Evolutionary conservation across 1,139 yeast genomes (phyloP).

Genomic region (Debaryomyces sp.): DNA sequence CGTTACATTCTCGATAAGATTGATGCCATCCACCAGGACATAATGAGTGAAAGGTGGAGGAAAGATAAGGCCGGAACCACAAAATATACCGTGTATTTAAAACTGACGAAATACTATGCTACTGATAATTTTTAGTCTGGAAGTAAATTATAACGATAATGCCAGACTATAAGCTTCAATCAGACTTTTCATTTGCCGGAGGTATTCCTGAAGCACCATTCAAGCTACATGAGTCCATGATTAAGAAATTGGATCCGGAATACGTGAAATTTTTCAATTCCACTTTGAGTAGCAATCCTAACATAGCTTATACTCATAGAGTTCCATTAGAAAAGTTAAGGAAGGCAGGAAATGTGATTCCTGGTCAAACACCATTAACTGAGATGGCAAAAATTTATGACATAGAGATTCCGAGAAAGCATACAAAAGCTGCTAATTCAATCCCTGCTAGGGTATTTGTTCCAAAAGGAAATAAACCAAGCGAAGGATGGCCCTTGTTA

Average conservation of each 20-base stretch:
- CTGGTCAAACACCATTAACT: slow-evolving; percentile 40
- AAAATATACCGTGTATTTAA: background rate
- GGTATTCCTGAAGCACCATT: slow-evolving; percentile 28
- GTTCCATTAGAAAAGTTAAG: slow-evolving; percentile 38
- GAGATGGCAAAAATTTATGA: slow-evolving; percentile 33
- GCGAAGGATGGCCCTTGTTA: slow-evolving; percentile 46
- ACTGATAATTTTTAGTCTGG: background rate
- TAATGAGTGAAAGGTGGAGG: background rate
- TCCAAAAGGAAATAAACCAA: slow-evolving; percentile 40
- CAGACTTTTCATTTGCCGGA: slow-evolving; percentile 22
- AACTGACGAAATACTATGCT: background rate
- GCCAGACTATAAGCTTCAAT: slow-evolving; percentile 12
- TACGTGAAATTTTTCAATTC: slow-evolving; percentile 38
- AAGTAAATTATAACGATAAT: background rate
- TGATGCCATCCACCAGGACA: background rate
- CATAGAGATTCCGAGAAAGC: slow-evolving; percentile 37
- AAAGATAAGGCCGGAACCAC: background rate
- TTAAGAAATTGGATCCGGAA: slow-evolving; percentile 27
- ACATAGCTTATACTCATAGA: slow-evolving; percentile 44
- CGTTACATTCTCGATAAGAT: background rate
- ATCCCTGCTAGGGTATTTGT: slow-evolving; percentile 45
- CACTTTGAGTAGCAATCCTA: slow-evolving; percentile 30
- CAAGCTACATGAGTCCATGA: slow-evolving; percentile 25
- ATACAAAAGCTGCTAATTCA: slow-evolving; percentile 24
- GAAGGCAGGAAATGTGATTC: slow-evolving; percentile 49